A percentile compares a stretch with the other conserved stretches of the same genome.
Evolutionary conservation across 192 early-diverging fungal species (phyloP).

Genomic region (Backusella liffmaniae): DNA sequence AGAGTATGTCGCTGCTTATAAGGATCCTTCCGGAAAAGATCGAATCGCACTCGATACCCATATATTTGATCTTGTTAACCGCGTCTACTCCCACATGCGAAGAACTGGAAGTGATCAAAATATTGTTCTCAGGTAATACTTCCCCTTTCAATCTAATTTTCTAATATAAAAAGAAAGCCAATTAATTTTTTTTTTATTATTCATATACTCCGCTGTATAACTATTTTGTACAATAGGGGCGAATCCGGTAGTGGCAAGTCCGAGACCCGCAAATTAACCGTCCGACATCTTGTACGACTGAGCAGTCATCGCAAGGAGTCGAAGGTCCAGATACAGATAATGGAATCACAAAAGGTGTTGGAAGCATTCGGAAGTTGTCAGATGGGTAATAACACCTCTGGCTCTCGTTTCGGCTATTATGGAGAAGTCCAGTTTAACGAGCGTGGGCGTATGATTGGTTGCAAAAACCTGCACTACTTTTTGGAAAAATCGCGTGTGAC

Average conservation of each 20-base stretch:
- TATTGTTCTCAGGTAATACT: constrained; percentile 58
- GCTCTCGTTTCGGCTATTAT: constrained; percentile 82
- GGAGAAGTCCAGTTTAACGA: constrained; percentile 91
- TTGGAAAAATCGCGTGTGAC: constrained; percentile 63
- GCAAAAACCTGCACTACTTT: constrained; percentile 73
- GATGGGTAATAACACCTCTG: constrained; percentile 58
- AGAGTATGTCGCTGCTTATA: constrained; percentile 55
- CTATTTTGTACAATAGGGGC: constrained; percentile 53
- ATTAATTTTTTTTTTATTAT: neutral
- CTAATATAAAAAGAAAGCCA: constrained; percentile 11
- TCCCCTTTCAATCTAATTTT: neutral
- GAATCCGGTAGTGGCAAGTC: constrained; percentile 87
- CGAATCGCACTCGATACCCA: constrained; percentile 57
- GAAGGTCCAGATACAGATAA: constrained; percentile 67
- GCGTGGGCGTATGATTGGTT: constrained; percentile 77
- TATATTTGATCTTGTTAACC: constrained; percentile 65
- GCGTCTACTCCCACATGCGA: constrained; percentile 68
- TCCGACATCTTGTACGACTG: constrained; percentile 79
- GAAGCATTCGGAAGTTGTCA: constrained; percentile 80
- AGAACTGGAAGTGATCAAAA: constrained; percentile 71
- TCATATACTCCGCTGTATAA: neutral
- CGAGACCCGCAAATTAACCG: constrained; percentile 62
- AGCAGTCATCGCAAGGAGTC: constrained; percentile 75
- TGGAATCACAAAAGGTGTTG: constrained; percentile 68
- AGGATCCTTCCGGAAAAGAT: constrained; percentile 35